Evolutionary conservation across 805 yeast species (phyloP).

Genomic region (Candida taoyuanica): DNA sequence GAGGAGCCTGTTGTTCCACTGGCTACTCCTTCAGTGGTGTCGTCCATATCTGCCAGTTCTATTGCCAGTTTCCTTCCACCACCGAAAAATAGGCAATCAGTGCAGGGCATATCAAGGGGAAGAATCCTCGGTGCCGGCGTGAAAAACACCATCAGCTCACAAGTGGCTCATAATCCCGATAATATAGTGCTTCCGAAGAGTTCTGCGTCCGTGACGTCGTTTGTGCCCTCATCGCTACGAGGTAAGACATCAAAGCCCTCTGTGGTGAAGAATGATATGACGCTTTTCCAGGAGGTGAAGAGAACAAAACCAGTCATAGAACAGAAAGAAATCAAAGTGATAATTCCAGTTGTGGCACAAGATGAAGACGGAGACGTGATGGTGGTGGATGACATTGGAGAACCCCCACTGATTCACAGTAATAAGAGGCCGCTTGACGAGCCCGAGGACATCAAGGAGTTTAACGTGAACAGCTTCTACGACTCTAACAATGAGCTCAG

Average conservation of each 20-base stretch:
- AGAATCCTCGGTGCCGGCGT: constrained; percentile 18
- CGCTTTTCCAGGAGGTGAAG: constrained; percentile 4
- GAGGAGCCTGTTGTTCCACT: not conserved
- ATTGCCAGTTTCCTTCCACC: constrained; percentile 24
- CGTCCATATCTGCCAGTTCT: constrained; percentile 4
- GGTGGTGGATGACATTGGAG: constrained; percentile 1
- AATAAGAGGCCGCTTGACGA: constrained; percentile 7
- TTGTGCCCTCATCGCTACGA: constrained; percentile 22
- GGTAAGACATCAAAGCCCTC: constrained; percentile 6
- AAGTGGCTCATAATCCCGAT: constrained; percentile 16
- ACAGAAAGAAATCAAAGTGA: constrained; percentile 1
- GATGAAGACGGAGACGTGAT: constrained; percentile 4
- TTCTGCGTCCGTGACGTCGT: constrained; percentile 17
- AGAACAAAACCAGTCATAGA: not conserved
- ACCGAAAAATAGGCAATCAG: constrained; percentile 18
- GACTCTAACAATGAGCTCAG: constrained; percentile 21
- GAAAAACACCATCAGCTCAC: constrained; percentile 13
- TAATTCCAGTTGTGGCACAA: not conserved
- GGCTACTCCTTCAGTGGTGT: not conserved
- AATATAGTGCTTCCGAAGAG: constrained; percentile 17
- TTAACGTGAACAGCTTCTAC: constrained; percentile 21
- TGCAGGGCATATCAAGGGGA: constrained; percentile 5
- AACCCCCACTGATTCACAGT: not conserved
- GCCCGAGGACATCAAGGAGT: constrained; percentile 17
- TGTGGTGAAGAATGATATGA: too few species aligned